A percentile compares a stretch with the other conserved stretches of the same genome.
Conservation (phyloP, 176 grass and related monocot species). For the Triticum turgidum region DNA sequence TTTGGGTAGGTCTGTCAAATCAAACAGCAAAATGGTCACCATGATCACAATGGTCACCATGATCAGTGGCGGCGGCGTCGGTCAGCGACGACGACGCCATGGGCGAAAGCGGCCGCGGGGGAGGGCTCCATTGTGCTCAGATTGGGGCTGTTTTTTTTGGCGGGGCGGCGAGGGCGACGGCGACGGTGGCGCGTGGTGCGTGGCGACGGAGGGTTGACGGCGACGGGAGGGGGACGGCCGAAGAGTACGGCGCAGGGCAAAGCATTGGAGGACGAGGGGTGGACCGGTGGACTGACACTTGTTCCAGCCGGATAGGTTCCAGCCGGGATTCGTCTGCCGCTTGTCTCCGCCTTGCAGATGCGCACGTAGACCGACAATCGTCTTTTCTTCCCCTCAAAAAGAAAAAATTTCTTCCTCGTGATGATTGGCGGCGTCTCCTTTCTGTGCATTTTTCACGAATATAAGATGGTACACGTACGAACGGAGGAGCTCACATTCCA, state of each 20-base stretch:
- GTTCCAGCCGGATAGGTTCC: neutral
- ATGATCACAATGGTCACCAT: no score
- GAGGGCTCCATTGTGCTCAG: constrained; percentile 12
- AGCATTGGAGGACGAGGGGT: neutral
- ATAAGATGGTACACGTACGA: no score
- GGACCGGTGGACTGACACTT: constrained; percentile 25
- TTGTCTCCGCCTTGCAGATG: neutral
- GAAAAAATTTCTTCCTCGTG: no score
- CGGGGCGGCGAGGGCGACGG: neutral
- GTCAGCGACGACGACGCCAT: constrained; percentile 25
- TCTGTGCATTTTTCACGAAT: no score
- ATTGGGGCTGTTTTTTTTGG: neutral
- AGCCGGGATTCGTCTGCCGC: neutral
- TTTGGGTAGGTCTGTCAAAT: constrained; percentile 76
- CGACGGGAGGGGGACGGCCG: constrained; percentile 9
- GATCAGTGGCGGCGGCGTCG: neutral
- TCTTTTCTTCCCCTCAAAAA: no score
- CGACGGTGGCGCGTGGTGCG: neutral
- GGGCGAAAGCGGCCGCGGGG: neutral
- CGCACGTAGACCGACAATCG: neutral
- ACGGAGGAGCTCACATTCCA: no score
- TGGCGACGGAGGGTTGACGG: neutral
- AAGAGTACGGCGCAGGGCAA: neutral
- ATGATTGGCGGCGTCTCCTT: no score
- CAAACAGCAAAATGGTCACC: neutral